Evolutionary conservation across 345 rosid genomes (phyloP), one percentile per base, ranked within the genome.

Genomic region (Mangifera indica): DNA sequence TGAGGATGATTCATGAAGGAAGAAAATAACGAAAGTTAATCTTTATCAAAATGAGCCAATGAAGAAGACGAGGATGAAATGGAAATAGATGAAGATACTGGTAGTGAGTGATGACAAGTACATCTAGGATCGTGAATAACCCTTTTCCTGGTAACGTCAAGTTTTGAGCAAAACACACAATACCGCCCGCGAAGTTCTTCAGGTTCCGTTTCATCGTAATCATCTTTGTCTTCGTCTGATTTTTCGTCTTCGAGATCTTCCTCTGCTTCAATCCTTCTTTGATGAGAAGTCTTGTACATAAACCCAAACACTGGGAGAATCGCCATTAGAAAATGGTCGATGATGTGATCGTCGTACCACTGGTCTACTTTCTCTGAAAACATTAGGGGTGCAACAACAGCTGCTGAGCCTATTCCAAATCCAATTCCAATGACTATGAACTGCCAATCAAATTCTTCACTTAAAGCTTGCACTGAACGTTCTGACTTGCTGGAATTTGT

Each of bases 121-220:
- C 95, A 89, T 32, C 76, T 74, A 0, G 72, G 74, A 2, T 86
- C 85, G 63, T 89, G 95, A 70, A 86, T 40, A 26, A 55, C 86
- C 61, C 22, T 80, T 78, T 70, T 87, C 63, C 77, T 72, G 4
- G 73, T 74, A 25, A 75, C 67, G 80, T 89, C 90, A 18, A 89
- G 79, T 75, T 86, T 86, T 26, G 95, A 71, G 78, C 95, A 87
- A 70, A 81, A 83, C n/a, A 89, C 82, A 68, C 95, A 89, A 49
- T 81, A 89, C 77, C 72, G 71, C 17, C 87, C 87, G 10, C 40
- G 67, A 24, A 70, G 62, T 32, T 74, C 76, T 5, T 66, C 79
- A 10, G 2, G 5, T 37, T 5, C 42, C 0, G 42, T 37, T 37
- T 37, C 42, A 7, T 37, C 42, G 42, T 37, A 37, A 37, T 5